Conservation (phyloP, 108 stramenopile species). For the Hondaea fermentalgiana region DNA sequence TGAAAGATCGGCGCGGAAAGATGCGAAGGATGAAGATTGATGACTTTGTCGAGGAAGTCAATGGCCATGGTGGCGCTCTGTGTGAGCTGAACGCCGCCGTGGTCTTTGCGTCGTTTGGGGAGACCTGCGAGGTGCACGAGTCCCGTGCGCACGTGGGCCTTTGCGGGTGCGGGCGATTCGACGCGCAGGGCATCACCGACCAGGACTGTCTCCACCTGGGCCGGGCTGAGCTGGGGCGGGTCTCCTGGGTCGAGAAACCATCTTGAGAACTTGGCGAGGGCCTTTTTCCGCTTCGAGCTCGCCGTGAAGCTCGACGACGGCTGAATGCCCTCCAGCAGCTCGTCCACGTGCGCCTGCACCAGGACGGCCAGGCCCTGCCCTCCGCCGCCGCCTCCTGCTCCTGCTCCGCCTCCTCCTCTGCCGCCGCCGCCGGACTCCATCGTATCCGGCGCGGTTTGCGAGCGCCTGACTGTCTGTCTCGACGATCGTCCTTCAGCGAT, state of each 20-base stretch:
- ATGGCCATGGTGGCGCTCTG: background rate
- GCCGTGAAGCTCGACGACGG: background rate
- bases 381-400: too few species aligned
- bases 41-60: background rate
- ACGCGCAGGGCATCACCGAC: background rate
- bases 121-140: background rate
- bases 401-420: too few species aligned
- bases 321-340: background rate
- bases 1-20: background rate
- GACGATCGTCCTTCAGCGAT: too few species aligned
- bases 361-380: background rate
- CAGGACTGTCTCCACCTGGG: background rate
- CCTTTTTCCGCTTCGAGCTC: background rate
- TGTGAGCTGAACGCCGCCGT: background rate
- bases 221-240: background rate
- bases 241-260: background rate
- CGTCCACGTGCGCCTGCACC: slow-evolving; percentile 5
- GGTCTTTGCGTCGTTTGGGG: background rate
- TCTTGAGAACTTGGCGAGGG: background rate
- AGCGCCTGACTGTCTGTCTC: too few species aligned
- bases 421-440: too few species aligned
- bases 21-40: background rate
- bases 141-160: background rate
- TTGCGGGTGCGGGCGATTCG: background rate
- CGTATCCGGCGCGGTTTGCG: too few species aligned